Conservation (phyloP, 2,329 filamentous ascomycete genomes). For the Lojkania enalia region DNA sequence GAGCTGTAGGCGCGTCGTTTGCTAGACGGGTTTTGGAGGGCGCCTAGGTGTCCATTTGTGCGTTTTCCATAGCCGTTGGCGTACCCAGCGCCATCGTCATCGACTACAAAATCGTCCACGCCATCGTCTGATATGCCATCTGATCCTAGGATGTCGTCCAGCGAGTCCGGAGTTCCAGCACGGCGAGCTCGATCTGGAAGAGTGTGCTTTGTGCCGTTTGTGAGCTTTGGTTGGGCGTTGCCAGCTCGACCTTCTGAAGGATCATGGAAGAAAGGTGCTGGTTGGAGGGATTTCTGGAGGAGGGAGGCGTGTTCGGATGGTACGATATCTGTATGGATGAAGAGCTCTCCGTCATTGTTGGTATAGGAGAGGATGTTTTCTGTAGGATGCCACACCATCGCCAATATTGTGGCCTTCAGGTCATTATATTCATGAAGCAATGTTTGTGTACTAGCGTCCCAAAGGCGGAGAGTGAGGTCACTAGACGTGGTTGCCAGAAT, state of each 20-base stretch:
- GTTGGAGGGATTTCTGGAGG: slow-evolving; percentile 62
- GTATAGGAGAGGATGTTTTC: slow-evolving; percentile 91
- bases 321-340: slow-evolving; percentile 76
- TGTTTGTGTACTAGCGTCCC: slow-evolving; percentile 87
- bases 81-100: slow-evolving; percentile 95
- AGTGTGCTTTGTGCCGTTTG: slow-evolving; percentile 60
- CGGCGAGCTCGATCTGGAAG: slow-evolving; percentile 56
- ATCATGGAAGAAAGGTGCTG: slow-evolving; percentile 84
- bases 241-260: slow-evolving; percentile 70
- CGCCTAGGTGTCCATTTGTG: slow-evolving; percentile 54
- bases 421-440: slow-evolving; percentile 78
- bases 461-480: slow-evolving; percentile 70
- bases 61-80: slow-evolving; percentile 68
- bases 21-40: slow-evolving; percentile 46
- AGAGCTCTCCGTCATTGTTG: slow-evolving; percentile 89
- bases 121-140: slow-evolving; percentile 59
- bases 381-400: slow-evolving; percentile 86
- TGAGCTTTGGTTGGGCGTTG: slow-evolving; percentile 61
- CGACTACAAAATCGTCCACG: slow-evolving; percentile 81
- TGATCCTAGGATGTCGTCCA: slow-evolving; percentile 77
- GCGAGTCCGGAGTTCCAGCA: slow-evolving; percentile 68
- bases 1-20: slow-evolving; percentile 58
- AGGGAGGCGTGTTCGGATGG: slow-evolving; percentile 54
- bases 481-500: slow-evolving; percentile 70
- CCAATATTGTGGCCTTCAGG: slow-evolving; percentile 71